Evolutionary conservation across 805 yeast genomes (phyloP).

Genomic region (Jamesozyma rosinii): DNA sequence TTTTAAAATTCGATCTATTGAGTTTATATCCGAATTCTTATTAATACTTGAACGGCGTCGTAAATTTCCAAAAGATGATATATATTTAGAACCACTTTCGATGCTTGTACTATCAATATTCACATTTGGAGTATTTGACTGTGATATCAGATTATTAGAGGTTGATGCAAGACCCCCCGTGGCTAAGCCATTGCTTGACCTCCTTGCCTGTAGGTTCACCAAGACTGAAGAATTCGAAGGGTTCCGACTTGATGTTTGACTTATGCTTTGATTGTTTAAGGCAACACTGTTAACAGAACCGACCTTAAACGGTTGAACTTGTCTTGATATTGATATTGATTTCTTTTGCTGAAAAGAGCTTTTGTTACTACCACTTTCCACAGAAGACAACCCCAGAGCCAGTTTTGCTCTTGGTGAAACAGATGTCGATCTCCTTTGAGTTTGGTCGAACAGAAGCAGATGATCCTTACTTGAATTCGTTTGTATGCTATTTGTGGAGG

Average conservation of each 20-base stretch:
- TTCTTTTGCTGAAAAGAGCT: conserved; percentile 8
- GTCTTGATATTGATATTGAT: conserved; percentile 18
- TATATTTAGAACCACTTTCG: conserved; percentile 47
- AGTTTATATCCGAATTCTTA: conserved; percentile 11
- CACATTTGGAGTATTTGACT: conserved; percentile 5
- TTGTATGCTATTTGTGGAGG: not conserved
- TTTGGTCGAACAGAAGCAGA: not conserved
- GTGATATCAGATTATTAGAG: not conserved
- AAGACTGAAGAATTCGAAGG: conserved; percentile 39
- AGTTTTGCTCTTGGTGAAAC: conserved; percentile 7
- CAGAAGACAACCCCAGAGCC: not conserved
- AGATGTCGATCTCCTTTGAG: conserved; percentile 2
- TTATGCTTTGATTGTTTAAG: conserved; percentile 12
- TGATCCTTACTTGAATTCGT: not conserved
- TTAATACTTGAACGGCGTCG: conserved; percentile 40
- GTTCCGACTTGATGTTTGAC: conserved; percentile 31
- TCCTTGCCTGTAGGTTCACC: conserved; percentile 34
- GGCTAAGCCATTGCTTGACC: conserved; percentile 31
- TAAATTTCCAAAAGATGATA: conserved; percentile 67
- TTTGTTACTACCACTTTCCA: conserved; percentile 4
- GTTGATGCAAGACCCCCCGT: conserved; percentile 18
- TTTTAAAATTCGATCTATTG: conserved; percentile 7
- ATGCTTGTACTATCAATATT: conserved; percentile 17
- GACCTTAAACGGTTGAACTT: conserved; percentile 31
- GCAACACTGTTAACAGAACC: conserved; percentile 30